Evolutionary conservation across 768 basidiomycete genomes (phyloP).

Genomic region (Antrodiella citrinella): DNA sequence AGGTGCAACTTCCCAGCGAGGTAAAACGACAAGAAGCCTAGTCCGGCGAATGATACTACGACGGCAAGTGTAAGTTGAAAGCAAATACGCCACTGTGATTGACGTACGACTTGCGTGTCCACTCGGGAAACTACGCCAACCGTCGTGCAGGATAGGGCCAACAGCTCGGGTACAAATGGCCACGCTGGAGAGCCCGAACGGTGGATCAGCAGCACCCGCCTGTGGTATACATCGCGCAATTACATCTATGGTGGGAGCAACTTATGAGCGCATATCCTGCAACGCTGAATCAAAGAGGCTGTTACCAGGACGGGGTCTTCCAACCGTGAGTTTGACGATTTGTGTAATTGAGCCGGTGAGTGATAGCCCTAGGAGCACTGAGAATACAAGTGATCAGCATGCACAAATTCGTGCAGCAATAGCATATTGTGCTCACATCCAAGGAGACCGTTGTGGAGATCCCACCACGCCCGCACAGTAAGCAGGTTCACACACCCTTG

Average conservation of each 20-base stretch:
- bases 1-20: constrained; percentile 89
- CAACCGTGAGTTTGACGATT: constrained; percentile 78
- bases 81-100: too few relatives aligned
- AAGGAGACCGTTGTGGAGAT: constrained; percentile 63
- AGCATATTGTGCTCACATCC: constrained; percentile 27
- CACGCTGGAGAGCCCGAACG: constrained; percentile 66
- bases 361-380: constrained; percentile 66
- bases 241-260: constrained; percentile 37
- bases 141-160: constrained; percentile 54
- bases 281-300: neutral
- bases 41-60: constrained; percentile 85
- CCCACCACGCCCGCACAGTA: constrained; percentile 83
- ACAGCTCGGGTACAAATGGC: constrained; percentile 75
- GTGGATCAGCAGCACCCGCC: constrained; percentile 53
- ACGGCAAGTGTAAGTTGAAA: neutral
- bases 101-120: constrained; percentile 81
- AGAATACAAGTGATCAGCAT: neutral
- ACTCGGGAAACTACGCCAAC: constrained; percentile 88
- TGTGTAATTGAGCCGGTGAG: constrained; percentile 81
- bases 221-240: constrained; percentile 66
- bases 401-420: neutral
- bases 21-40: constrained; percentile 85
- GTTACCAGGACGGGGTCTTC: constrained; percentile 79
- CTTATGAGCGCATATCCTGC: neutral
- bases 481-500: constrained; percentile 62